phyloP scores from a whole-genome alignment of 192 early-diverging fungal genomes.

The Linnemannia schmuckeri region DNA sequence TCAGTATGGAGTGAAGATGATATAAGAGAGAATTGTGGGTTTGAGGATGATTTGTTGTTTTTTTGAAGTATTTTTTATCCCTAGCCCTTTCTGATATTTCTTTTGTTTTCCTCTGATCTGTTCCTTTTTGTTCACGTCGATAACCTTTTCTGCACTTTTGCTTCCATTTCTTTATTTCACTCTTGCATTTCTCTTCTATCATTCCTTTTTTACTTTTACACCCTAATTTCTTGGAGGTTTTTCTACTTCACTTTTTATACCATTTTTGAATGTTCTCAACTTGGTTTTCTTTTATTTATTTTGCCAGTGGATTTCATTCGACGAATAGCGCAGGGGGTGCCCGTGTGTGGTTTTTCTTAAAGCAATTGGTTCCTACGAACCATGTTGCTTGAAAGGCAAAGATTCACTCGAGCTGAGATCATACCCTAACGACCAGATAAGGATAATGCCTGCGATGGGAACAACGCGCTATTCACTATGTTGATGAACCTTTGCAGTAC shows the following conservation, averaged over 20 bases:
- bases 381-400: conserved; percentile 9
- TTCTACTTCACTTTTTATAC: too few species aligned
- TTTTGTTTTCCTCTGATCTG: background rate
- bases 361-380: background rate
- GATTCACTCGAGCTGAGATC: conserved; percentile 52
- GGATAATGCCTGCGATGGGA: conserved; percentile 55
- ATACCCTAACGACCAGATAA: conserved; percentile 52
- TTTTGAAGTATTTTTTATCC: background rate
- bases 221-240: background rate
- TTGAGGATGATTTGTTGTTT: background rate
- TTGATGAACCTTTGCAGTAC: conserved; percentile 21
- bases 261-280: too few species aligned
- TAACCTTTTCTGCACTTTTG: background rate
- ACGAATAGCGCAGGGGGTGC: conserved; percentile 52
- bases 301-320: background rate
- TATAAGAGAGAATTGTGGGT: background rate
- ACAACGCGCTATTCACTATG: conserved; percentile 36
- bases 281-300: background rate
- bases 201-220: background rate
- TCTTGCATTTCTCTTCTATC: background rate
- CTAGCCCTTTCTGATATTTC: too few species aligned
- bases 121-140: background rate
- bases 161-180: background rate
- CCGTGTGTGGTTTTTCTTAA: conserved; percentile 32
- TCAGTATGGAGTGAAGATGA: background rate